Base-by-base conservation (phyloP, 495 filamentous ascomycete species). In the Daldinia concentrica region DNA sequence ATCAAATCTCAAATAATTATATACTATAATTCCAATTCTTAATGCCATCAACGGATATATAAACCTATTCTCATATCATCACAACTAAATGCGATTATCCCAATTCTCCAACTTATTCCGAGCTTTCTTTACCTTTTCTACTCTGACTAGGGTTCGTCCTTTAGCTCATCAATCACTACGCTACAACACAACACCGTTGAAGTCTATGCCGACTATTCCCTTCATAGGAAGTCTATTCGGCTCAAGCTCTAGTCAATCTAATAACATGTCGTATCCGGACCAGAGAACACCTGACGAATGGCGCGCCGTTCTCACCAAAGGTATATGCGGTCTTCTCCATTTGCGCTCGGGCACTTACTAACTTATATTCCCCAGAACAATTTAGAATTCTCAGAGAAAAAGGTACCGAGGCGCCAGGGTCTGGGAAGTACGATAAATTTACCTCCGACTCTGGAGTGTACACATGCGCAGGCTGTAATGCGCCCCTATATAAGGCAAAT, bases 351-450 rank as follows among this genome's bases (percentile, higher is more conserved):
- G 68, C n/a, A 52, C n/a, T 34, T 30, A 26, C 15, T 73, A 45
- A 73, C 36, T 48, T 54, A 58, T 1, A 69, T 30, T 17, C 24
- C 68, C 52, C 71, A 95, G 95, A 97, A 66, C 94, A 98, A 87
- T 99, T 98, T 86, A 90, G 92, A 66, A 84, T 98, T 75, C 88
- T 99, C 66, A 90, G 95, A 74, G 79, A 95, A 79, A 92, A 97
- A 79, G 95, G 94, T 69, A 99, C 95, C 55, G 95, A 99, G 79
- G 83, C 87, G 2, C 84, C 94, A 27, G 88, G 84, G 71, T 89
- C 90, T 6, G 94, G 95, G 66, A 87, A 91, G 79, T 98, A 93
- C 81, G 90, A 98, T 81, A 90, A 93, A 76, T 94, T 97, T 82
- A 85, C 88, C 78, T 87, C 92, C n/a, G 72, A 81, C 1, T 67